Conservation (phyloP, 1,139 yeast genomes). For the Hanseniaspora gamundiae region DNA sequence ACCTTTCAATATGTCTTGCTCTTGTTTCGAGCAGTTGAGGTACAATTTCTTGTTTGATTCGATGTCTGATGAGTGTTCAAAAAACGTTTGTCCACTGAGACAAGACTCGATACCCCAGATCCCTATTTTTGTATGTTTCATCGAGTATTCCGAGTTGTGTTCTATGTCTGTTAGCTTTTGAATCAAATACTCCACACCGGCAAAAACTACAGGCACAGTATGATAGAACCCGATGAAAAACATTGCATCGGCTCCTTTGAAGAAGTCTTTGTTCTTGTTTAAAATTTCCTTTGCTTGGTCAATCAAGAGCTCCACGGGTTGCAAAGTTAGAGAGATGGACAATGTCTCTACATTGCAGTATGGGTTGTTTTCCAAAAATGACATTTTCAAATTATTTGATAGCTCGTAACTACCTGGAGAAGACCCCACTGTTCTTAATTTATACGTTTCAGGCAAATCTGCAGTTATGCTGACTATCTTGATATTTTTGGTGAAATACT, state of each 20-base stretch:
- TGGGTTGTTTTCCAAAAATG: conserved; percentile 1
- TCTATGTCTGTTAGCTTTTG: conserved; percentile 10
- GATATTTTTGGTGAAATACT: conserved; percentile 11
- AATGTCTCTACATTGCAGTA: neutral
- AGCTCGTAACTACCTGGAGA: neutral
- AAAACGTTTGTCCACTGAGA: conserved; percentile 23
- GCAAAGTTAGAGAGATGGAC: conserved; percentile 10
- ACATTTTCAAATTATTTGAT: neutral
- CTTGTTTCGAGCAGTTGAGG: conserved; percentile 18
- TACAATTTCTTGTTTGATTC: conserved; percentile 15
- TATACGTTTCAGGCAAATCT: conserved; percentile 22
- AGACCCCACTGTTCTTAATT: neutral
- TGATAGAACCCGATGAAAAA: conserved; percentile 23
- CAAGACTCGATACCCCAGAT: conserved; percentile 21
- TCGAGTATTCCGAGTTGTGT: conserved; percentile 10
- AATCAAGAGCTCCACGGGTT: conserved; percentile 12
- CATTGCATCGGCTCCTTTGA: conserved; percentile 17
- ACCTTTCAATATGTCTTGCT: conserved; percentile 15
- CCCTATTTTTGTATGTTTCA: conserved; percentile 13
- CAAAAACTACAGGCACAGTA: conserved; percentile 20
- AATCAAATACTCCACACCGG: conserved; percentile 15
- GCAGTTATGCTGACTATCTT: conserved; percentile 22
- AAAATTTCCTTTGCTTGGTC: conserved; percentile 16
- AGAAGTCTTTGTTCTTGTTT: conserved; percentile 17
- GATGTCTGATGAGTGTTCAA: conserved; percentile 23